Conservation (phyloP, 306 rosid genomes). For the Pyrus pyrifolia region DNA sequence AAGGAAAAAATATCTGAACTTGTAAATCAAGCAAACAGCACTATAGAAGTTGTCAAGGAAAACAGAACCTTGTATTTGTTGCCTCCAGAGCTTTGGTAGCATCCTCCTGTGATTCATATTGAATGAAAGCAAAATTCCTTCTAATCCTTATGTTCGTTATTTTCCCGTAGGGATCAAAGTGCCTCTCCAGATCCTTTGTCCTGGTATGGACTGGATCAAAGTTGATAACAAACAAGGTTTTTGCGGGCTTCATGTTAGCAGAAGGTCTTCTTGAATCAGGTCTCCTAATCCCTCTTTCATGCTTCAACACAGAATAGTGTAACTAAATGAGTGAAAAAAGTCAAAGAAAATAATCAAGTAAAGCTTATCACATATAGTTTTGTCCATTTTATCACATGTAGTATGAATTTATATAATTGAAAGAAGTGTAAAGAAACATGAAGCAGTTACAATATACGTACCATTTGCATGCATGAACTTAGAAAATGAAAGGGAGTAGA, state of each 20-base stretch:
- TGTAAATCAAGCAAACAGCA: background rate
- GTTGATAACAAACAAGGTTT: conserved; percentile 74
- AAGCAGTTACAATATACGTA: conserved; percentile 9
- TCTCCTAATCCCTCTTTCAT: conserved; percentile 67
- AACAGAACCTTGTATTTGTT: conserved; percentile 59
- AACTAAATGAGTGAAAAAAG: conserved; percentile 3
- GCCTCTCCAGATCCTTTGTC: conserved; percentile 81
- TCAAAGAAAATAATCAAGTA: conserved; percentile 8
- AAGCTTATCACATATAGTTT: conserved; percentile 6
- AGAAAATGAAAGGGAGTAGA: background rate
- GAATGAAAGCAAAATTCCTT: conserved; percentile 78
- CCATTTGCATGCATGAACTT: background rate
- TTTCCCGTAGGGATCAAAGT: conserved; percentile 71
- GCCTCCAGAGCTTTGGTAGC: conserved; percentile 74
- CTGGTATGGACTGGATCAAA: conserved; percentile 76
- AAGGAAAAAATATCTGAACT: background rate
- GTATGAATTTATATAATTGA: background rate
- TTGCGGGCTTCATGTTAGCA: conserved; percentile 49
- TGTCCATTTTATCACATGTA: background rate
- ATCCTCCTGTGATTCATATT: conserved; percentile 71
- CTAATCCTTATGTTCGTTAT: conserved; percentile 68
- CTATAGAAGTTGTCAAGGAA: conserved; percentile 2
- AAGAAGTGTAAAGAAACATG: conserved; percentile 3
- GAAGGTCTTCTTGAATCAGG: conserved; percentile 58
- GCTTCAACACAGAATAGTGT: conserved; percentile 41